Base-by-base conservation (phyloP, 139 green algal species). In the Haematococcus lacustris region DNA sequence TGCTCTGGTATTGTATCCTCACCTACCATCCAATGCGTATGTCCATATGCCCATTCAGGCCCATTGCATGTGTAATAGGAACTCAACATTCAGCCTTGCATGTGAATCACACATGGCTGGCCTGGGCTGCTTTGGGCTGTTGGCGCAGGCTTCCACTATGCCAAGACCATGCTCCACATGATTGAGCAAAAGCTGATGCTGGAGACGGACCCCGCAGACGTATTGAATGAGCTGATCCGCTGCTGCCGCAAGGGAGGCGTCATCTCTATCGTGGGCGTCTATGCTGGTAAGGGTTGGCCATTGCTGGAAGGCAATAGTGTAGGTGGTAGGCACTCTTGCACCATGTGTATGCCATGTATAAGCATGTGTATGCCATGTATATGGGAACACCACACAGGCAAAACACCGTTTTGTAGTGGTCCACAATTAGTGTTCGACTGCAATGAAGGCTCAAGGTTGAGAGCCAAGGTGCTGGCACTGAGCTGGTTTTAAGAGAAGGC, bases 161-260 rank as follows among this genome's bases (percentile, higher is more conserved):
- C 76, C 70, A 81, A 79, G 73, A 79, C 30, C 60, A 64, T 77
- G 51, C 5, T 74, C 33, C 79, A 88, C 73, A 85, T 75, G 57
- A 39, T 82, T 4, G 74, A 90, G 79, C 86, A 74, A 71, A 28
- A 38, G 4, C 59, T 38, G 30, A 3, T 67, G 66, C 37, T 92
- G 68, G 86, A 91, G 82, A 94, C 88, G 0, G 89, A 93, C 72
- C 77, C 88, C 0, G 72, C 80, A 7, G 87, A 91, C 47, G 88
- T 90, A 60, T 68, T 94, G 1, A 94, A 94, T 60, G 87, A 94
- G 83, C 70, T 91, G 37, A 92, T 94, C 64, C 64, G 67, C 40
- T 77, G 67, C n/a, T 71, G 70, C 51, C 72, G 82, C 35, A 90
- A 90, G 82, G 76, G 78, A 2, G 81, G 81, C 34, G 53, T 40